Conservation (phyloP, 192 early-diverging fungal species). For the Piromyces sp. region DNA sequence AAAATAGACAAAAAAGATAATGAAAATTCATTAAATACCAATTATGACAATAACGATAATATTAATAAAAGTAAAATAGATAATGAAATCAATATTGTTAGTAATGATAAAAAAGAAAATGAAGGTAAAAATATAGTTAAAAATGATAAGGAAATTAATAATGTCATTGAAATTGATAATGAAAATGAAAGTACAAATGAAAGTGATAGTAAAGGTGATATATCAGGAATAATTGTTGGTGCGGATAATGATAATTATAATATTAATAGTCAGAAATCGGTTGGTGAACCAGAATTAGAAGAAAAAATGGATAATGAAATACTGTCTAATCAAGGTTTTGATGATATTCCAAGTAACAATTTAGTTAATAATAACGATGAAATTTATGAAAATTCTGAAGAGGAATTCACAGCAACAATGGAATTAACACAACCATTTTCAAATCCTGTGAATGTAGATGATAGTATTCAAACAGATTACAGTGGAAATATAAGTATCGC, state of each 20-base stretch:
- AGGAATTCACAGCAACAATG: neutral
- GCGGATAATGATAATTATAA: neutral
- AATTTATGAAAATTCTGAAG: neutral
- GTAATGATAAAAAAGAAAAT: too few species aligned
- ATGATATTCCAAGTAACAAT: neutral
- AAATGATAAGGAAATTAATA: neutral
- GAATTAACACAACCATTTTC: neutral
- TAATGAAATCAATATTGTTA: too few species aligned
- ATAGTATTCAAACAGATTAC: neutral
- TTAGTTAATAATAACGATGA: neutral
- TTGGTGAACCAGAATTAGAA: neutral
- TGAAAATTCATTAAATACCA: neutral
- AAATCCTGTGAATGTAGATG: neutral
- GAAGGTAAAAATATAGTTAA: neutral
- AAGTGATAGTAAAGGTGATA: neutral
- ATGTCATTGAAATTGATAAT: neutral
- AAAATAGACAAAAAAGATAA: neutral
- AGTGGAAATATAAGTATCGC: neutral
- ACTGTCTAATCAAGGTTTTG: neutral
- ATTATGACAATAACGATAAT: neutral
- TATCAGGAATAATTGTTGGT: neutral
- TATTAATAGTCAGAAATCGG: too few species aligned
- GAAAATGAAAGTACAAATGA: neutral
- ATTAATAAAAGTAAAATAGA: neutral
- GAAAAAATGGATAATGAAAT: neutral